phyloP scores from a whole-genome alignment of 768 basidiomycete species.

The Ramaria sp. region DNA sequence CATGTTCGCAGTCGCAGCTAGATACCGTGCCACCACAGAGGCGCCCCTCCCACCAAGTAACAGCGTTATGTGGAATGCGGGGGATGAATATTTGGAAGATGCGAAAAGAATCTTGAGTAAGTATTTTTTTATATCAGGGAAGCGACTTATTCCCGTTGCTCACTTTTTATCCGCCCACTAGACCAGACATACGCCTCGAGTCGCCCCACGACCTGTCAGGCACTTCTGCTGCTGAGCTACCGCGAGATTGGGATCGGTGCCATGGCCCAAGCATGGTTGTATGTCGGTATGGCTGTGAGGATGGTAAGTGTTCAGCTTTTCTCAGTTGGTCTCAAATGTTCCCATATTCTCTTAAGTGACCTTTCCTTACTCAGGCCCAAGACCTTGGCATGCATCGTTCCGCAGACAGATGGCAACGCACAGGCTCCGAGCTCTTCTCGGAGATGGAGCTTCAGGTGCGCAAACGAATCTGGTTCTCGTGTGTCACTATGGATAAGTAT shows the following conservation, averaged over 20 bases:
- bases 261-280: conserved; percentile 23
- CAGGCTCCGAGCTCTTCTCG: conserved; percentile 9
- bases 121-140: background rate
- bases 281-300: conserved; percentile 14
- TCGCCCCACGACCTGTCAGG: conserved; percentile 21
- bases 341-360: too few species aligned
- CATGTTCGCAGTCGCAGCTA: conserved; percentile 79
- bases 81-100: conserved; percentile 15
- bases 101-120: conserved; percentile 16
- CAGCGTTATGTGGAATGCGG: conserved; percentile 16
- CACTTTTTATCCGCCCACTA: background rate
- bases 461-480: conserved; percentile 11
- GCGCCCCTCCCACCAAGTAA: conserved; percentile 10
- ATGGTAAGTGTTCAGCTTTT: conserved; percentile 3
- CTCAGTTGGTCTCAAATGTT: background rate
- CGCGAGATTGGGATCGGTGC: conserved; percentile 23
- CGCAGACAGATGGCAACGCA: conserved; percentile 15
- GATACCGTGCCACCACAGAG: conserved; percentile 42
- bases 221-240: conserved; percentile 23
- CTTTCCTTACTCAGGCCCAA: conserved; percentile 12
- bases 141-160: background rate
- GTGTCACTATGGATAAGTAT: conserved; percentile 11
- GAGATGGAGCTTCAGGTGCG: conserved; percentile 8
- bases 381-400: conserved; percentile 19
- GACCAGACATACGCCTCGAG: conserved; percentile 19